A percentile compares a stretch with the other conserved stretches of the same genome.
These are phyloP conservation scores for Phalaenopsis aphrodite DNA, from an alignment of 106 monocot genomes.

Conservation along the genomic window DNA sequence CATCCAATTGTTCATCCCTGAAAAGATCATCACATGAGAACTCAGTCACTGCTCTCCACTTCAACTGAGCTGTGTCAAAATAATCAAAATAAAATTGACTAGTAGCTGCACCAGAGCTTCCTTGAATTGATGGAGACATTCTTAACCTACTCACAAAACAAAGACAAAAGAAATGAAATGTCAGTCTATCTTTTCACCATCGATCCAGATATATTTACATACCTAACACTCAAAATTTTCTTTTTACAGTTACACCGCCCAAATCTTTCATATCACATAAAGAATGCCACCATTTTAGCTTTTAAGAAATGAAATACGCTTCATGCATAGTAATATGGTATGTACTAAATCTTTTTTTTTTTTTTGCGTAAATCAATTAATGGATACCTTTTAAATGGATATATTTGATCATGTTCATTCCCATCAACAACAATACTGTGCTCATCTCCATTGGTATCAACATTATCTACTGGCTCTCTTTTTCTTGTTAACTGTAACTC, in stretches of 20 bases:
- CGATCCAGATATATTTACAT: too few relatives aligned
- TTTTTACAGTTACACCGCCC: too few relatives aligned
- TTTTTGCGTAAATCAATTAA: too few relatives aligned
- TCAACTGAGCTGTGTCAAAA: background rate
- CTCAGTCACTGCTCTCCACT: background rate
- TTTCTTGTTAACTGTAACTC: background rate
- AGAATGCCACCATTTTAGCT: too few relatives aligned
- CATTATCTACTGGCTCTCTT: background rate
- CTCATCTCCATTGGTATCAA: background rate
- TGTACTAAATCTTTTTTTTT: too few relatives aligned
- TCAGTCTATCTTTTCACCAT: too few relatives aligned
- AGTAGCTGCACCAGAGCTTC: too few relatives aligned
- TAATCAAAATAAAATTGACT: background rate
- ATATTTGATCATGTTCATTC: background rate
- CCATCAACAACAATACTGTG: slow-evolving; percentile 1
- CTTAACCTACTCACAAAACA: background rate
- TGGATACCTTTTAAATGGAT: background rate
- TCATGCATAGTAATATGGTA: too few relatives aligned
- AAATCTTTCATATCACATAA: too few relatives aligned
- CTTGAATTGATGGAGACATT: background rate
- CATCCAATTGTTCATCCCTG: background rate
- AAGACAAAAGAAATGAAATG: too few relatives aligned
- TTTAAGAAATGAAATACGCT: too few relatives aligned
- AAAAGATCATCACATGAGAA: slow-evolving; percentile 8
- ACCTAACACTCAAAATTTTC: too few relatives aligned